Evolutionary conservation across 2,329 filamentous ascomycete species (phyloP).

Genomic region (Calycina marina): DNA sequence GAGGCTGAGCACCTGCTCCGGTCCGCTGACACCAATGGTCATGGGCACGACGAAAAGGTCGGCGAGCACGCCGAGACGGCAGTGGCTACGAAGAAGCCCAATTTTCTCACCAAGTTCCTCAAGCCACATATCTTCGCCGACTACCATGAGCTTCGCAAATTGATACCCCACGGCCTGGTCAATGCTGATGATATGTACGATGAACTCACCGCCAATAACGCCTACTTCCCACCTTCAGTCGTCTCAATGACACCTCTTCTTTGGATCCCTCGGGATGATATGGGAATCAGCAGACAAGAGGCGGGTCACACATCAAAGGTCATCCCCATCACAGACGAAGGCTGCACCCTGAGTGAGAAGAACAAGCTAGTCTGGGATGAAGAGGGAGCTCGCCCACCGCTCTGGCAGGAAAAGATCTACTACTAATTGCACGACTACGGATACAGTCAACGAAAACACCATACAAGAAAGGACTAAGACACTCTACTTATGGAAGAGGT

Average conservation of each 20-base stretch:
- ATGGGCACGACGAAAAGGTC: slow-evolving; percentile 13
- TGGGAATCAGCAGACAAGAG: slow-evolving; percentile 66
- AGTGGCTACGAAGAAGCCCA: slow-evolving; percentile 33
- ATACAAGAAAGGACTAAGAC: too few species aligned
- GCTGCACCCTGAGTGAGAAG: slow-evolving; percentile 56
- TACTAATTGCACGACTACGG: slow-evolving; percentile 20
- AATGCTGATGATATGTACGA: slow-evolving; percentile 13
- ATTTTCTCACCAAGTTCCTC: slow-evolving; percentile 52
- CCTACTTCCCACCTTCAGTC: slow-evolving; percentile 62
- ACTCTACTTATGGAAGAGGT: too few species aligned
- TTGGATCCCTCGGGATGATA: slow-evolving; percentile 71
- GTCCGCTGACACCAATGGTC: background rate
- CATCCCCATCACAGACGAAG: slow-evolving; percentile 70
- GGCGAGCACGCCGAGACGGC: slow-evolving; percentile 12
- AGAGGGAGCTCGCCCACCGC: slow-evolving; percentile 39
- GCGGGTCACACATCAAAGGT: slow-evolving; percentile 55
- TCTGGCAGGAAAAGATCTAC: slow-evolving; percentile 37
- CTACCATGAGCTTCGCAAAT: slow-evolving; percentile 52
- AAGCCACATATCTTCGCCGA: slow-evolving; percentile 65
- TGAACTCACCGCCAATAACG: slow-evolving; percentile 36
- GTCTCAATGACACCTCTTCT: slow-evolving; percentile 47
- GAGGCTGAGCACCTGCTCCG: slow-evolving; percentile 26
- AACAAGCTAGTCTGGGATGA: slow-evolving; percentile 46
- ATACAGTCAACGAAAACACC: too few species aligned
- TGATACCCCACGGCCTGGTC: slow-evolving; percentile 7